Evolutionary conservation across 495 filamentous ascomycete genomes (phyloP), one percentile per base, ranked within the genome.

Genomic region (Lophiostoma macrostomum): DNA sequence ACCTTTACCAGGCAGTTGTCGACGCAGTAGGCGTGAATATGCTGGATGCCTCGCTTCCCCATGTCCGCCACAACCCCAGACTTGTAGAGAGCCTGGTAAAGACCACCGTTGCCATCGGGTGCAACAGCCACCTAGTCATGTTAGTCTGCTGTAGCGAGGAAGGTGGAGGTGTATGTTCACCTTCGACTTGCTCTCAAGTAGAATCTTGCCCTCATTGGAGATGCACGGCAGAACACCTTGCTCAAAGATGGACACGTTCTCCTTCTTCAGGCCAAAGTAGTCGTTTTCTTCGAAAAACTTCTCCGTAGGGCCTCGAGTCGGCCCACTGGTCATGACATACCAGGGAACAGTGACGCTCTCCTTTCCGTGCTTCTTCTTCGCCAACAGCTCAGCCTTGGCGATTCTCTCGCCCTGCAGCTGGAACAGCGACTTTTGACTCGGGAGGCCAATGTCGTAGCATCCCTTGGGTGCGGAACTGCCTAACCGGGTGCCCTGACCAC

Each of bases 251-350:
- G 84, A 69, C 42, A 99, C 84, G 69, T 97, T 90, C 68, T 85
- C 83, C 69, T 88, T 80, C 38, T 83, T 72, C 41, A 99, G 73
- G 1, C 94, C 91, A 67, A 99, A 99, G 71, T 89, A 96, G 22
- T 80, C 79, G 72, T 96, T 75, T 67, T 94, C 74, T 70, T 86
- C 74, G 70, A 99, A 99, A 76, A 90, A 99, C 47, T 85, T 78
- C 77, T 95, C 88, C 6, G 93, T 99, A 8, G 90, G 87, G 46
- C 81, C 80, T 59, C 91, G 80, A 11, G 93, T 99, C n/a, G 93
- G 94, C 8, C 93, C 93, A 61, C 89, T 95, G 54, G 93, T 99
- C 93, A 99, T 99, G 65, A 99, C 86, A 73, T 97, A 99, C 93
- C 93, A 99, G 5, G 93, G 94, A 25, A 99, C 83, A 6, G 84